phyloP scores from a whole-genome alignment of 1,284 basidiomycete species.

The Cutaneotrichosporon mucoides region DNA sequence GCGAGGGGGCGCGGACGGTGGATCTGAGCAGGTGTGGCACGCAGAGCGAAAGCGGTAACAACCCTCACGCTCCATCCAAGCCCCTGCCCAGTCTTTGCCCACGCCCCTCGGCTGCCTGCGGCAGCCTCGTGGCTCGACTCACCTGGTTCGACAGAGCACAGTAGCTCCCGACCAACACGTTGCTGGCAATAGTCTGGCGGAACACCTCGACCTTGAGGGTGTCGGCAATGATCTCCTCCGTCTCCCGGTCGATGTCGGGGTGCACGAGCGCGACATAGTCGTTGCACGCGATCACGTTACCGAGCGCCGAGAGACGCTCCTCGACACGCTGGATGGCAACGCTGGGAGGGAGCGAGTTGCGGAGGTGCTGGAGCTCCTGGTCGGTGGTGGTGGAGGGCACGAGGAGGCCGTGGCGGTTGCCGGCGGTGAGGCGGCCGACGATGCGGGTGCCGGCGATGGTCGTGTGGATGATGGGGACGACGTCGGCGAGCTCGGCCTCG shows the following conservation, averaged over 20 bases:
- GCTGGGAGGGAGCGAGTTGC: constrained; percentile 89
- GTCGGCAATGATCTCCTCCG: constrained; percentile 99
- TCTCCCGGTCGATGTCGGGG: constrained; percentile 96
- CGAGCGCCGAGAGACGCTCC: constrained; percentile 90
- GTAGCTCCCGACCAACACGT: constrained; percentile 95
- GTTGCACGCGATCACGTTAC: constrained; percentile 98
- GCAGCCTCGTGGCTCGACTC: constrained; percentile 7
- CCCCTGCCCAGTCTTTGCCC: too few species aligned
- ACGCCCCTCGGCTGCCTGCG: too few species aligned
- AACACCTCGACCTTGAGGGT: constrained; percentile 99
- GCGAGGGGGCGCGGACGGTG: too few species aligned
- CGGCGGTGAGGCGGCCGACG: constrained; percentile 87
- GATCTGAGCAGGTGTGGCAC: too few species aligned
- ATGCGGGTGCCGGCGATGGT: constrained; percentile 94
- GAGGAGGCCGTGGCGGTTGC: constrained; percentile 92
- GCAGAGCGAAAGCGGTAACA: too few species aligned
- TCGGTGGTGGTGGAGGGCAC: constrained; percentile 95
- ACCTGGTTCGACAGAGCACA: constrained; percentile 79
- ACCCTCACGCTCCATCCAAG: too few species aligned
- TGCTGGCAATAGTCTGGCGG: constrained; percentile 93
- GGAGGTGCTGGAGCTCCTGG: constrained; percentile 95
- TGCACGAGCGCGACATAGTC: constrained; percentile 96
- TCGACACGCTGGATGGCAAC: constrained; percentile 95
- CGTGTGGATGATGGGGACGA: constrained; percentile 95
- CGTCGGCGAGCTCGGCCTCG: constrained; percentile 87